A percentile compares a stretch with the other conserved stretches of the same genome.
Conservation (phyloP, 257 asterid species). For the Lantana camara region DNA sequence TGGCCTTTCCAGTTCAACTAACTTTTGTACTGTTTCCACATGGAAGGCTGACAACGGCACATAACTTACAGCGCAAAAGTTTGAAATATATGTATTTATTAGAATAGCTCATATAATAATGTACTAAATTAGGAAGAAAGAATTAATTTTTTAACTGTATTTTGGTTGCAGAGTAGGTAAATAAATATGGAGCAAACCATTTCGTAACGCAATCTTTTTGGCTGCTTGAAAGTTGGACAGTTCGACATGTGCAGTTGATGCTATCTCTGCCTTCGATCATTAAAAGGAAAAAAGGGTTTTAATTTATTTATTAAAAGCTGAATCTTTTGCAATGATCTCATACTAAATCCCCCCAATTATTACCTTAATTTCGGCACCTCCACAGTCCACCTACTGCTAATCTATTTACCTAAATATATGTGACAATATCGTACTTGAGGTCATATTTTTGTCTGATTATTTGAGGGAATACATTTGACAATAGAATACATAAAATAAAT, state of each 20-base stretch:
- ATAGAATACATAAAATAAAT: too few relatives aligned
- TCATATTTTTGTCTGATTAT: too few relatives aligned
- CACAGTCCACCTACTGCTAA: neutral
- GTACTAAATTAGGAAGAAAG: neutral
- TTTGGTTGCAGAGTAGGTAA: slow-evolving; percentile 16
- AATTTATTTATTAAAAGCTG: slow-evolving; percentile 1
- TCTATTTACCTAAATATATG: too few relatives aligned
- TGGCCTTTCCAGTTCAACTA: slow-evolving; percentile 30
- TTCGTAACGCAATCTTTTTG: slow-evolving; percentile 42
- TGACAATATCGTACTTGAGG: neutral
- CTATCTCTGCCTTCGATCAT: slow-evolving; percentile 22
- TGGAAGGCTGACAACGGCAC: slow-evolving; percentile 38
- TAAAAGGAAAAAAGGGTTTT: too few relatives aligned
- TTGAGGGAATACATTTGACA: too few relatives aligned
- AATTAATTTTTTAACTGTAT: slow-evolving; percentile 6
- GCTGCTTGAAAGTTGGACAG: slow-evolving; percentile 37
- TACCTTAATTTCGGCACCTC: slow-evolving; percentile 17
- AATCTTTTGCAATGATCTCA: slow-evolving; percentile 29
- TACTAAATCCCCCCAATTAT: slow-evolving; percentile 29
- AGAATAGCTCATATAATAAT: neutral
- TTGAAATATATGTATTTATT: neutral
- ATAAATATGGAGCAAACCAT: slow-evolving; percentile 22
- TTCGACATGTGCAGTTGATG: slow-evolving; percentile 34
- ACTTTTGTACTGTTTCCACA: slow-evolving; percentile 36
- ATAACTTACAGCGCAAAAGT: slow-evolving; percentile 29